Percentiles rank a stretch among this genome's conserved stretches.
Evolutionary conservation across 257 asterid species (phyloP).

Genomic region (Voacanga thouarsii): DNA sequence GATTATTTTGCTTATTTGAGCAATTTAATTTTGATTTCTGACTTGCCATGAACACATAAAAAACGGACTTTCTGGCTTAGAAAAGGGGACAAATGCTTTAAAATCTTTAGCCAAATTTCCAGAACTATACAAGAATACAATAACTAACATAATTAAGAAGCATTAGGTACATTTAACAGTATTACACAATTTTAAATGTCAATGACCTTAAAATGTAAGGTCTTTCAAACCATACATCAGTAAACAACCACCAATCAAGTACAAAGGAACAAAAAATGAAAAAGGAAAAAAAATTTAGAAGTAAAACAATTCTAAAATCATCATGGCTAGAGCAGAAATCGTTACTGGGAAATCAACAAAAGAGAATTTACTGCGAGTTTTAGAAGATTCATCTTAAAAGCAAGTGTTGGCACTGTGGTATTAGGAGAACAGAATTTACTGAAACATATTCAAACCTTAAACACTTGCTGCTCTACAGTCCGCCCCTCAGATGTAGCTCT

Average conservation of each 20-base stretch:
- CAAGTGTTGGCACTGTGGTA: neutral
- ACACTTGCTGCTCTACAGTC: conserved; percentile 85
- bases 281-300: neutral
- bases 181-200: too few species aligned
- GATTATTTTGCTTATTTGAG: neutral
- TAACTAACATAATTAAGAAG: neutral
- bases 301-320: neutral
- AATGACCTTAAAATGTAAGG: too few species aligned
- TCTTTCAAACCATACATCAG: too few species aligned
- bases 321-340: conserved; percentile 7
- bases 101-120: neutral
- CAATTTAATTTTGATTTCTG: neutral
- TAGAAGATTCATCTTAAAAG: neutral
- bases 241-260: neutral
- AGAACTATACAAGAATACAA: neutral
- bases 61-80: neutral
- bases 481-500: conserved; percentile 57
- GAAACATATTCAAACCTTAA: conserved; percentile 56
- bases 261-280: neutral
- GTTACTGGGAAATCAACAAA: conserved; percentile 98
- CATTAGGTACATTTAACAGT: neutral
- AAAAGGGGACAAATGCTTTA: neutral
- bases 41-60: neutral
- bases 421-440: neutral
- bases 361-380: conserved; percentile 46